These are phyloP conservation scores for Myriosclerotinia scirpicola DNA, from an alignment of 2,329 filamentous ascomycete genomes.

Conservation along the genomic window DNA sequence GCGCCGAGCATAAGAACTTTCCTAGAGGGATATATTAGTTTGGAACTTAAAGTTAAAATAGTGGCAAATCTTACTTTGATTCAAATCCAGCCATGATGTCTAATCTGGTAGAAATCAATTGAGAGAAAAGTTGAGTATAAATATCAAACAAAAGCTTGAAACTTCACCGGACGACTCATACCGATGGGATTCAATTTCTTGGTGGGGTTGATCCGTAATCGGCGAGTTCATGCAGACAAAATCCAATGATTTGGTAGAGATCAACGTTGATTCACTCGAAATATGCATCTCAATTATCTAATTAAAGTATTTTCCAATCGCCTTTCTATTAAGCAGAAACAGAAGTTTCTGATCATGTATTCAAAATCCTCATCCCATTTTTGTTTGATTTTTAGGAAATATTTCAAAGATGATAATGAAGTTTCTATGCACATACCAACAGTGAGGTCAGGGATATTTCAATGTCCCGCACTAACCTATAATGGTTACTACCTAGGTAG, in stretches of 20 bases:
- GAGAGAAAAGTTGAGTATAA: background rate
- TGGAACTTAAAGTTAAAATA: too few relatives aligned
- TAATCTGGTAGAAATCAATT: background rate
- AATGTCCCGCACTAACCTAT: conserved; percentile 20
- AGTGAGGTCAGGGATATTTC: conserved; percentile 5
- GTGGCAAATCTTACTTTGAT: background rate
- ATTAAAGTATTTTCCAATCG: too few relatives aligned
- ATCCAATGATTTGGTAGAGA: conserved; percentile 1
- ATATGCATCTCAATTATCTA: background rate
- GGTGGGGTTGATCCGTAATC: conserved; percentile 35
- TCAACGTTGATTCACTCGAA: background rate
- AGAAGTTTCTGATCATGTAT: background rate
- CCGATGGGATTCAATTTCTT: conserved; percentile 24
- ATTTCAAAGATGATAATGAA: background rate
- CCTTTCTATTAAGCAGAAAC: background rate
- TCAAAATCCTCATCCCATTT: background rate
- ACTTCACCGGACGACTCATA: conserved; percentile 29
- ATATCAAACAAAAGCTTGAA: conserved; percentile 1
- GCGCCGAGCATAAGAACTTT: conserved; percentile 52
- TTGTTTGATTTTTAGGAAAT: background rate
- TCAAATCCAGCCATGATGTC: conserved; percentile 18
- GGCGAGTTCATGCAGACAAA: conserved; percentile 17
- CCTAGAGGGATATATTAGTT: background rate
- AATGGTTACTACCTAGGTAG: conserved; percentile 8
- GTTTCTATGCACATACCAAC: background rate